phyloP scores from a whole-genome alignment of 441 rosid genomes.

The Pelargonium australe region DNA sequence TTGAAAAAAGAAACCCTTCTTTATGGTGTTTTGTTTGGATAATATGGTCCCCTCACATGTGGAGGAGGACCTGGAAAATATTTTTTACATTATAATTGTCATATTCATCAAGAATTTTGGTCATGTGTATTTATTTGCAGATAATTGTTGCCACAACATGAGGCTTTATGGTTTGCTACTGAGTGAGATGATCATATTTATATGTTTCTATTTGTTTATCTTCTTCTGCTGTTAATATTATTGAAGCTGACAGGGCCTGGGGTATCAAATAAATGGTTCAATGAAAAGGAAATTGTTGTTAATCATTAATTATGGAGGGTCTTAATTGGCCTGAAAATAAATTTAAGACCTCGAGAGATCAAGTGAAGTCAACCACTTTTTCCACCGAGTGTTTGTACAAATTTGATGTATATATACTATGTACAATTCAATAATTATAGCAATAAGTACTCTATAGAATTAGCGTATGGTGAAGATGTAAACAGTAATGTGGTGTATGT shows the following conservation, averaged over 20 bases:
- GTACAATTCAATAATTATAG: no score
- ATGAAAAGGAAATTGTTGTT: no score
- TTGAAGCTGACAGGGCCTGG: neutral
- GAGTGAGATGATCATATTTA: neutral
- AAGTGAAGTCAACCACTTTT: no score
- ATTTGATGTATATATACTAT: no score
- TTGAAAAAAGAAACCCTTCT: neutral
- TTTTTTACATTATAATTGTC: conserved; percentile 12
- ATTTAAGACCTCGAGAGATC: no score
- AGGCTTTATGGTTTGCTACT: conserved; percentile 5
- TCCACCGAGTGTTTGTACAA: no score
- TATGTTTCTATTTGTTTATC: neutral
- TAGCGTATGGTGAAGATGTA: no score
- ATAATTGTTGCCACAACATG: neutral
- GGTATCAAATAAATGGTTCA: neutral
- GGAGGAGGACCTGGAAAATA: conserved; percentile 10
- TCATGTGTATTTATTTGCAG: neutral
- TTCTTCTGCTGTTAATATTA: neutral
- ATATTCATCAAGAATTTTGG: conserved; percentile 3
- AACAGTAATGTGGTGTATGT: no score
- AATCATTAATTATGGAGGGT: no score
- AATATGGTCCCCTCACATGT: conserved; percentile 6
- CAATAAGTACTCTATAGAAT: no score
- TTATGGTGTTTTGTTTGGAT: conserved; percentile 12
- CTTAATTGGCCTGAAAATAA: no score